These are phyloP conservation scores for Scedosporium boydii DNA, from an alignment of 2,329 filamentous ascomycete genomes.

Conservation along the genomic window DNA sequence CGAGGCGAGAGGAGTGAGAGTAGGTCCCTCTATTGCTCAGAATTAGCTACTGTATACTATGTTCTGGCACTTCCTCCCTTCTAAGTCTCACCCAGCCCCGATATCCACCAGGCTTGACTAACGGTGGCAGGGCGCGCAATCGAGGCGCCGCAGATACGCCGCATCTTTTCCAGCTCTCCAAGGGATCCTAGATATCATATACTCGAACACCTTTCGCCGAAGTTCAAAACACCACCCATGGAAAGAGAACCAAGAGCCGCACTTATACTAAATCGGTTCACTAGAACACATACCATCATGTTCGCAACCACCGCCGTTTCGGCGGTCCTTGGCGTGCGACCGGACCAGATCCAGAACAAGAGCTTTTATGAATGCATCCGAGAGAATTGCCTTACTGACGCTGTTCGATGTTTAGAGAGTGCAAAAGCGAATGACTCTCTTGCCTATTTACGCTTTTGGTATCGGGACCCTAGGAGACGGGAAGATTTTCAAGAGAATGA, in stretches of 20 bases:
- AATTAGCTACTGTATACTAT: too few species aligned
- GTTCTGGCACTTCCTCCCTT: background rate
- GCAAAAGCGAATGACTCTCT: slow-evolving; percentile 89
- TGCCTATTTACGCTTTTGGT: slow-evolving; percentile 80
- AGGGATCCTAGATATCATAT: slow-evolving; percentile 82
- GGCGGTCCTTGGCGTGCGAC: slow-evolving; percentile 63
- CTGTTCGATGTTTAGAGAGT: slow-evolving; percentile 69
- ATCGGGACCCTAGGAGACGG: slow-evolving; percentile 59
- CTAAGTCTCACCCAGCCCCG: too few species aligned
- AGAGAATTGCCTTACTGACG: slow-evolving; percentile 65
- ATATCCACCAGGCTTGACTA: background rate
- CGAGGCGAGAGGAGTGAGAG: slow-evolving; percentile 61
- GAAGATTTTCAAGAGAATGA: slow-evolving; percentile 37
- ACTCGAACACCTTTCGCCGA: slow-evolving; percentile 74
- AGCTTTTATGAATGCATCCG: slow-evolving; percentile 86
- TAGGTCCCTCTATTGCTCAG: slow-evolving; percentile 33
- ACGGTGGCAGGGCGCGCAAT: slow-evolving; percentile 54
- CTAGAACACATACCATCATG: slow-evolving; percentile 73
- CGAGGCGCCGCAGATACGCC: slow-evolving; percentile 68
- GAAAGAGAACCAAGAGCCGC: slow-evolving; percentile 74
- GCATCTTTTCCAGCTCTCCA: slow-evolving; percentile 72
- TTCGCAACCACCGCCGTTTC: slow-evolving; percentile 71
- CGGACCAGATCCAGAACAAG: slow-evolving; percentile 60
- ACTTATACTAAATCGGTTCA: slow-evolving; percentile 79
- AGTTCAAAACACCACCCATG: slow-evolving; percentile 57